phyloP scores from a whole-genome alignment of 352 stramenopile genomes.

The Phytophthora crassamura region DNA sequence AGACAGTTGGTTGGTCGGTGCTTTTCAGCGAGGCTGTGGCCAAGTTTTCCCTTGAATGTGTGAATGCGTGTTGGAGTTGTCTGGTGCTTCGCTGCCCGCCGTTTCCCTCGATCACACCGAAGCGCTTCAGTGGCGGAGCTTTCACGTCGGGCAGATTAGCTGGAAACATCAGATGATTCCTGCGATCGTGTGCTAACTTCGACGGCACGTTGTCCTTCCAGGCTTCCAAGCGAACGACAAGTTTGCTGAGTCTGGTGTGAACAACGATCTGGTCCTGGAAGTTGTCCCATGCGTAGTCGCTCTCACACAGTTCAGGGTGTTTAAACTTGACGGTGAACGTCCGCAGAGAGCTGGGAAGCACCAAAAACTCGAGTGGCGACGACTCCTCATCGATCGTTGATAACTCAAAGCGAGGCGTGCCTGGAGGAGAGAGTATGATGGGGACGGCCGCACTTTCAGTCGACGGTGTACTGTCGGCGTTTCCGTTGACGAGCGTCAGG shows the following conservation, averaged over 20 bases:
- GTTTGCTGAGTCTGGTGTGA: slow-evolving; percentile 59
- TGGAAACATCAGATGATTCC: slow-evolving; percentile 31
- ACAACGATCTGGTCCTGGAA: slow-evolving; percentile 77
- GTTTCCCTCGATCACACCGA: slow-evolving; percentile 57
- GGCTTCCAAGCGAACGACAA: slow-evolving; percentile 51
- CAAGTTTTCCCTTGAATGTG: neutral
- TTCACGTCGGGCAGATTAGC: slow-evolving; percentile 41
- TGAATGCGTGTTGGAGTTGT: neutral
- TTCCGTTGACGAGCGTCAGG: slow-evolving; percentile 19
- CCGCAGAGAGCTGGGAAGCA: slow-evolving; percentile 21
- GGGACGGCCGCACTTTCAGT: slow-evolving; percentile 28
- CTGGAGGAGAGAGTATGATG: slow-evolving; percentile 57
- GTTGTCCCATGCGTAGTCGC: slow-evolving; percentile 64
- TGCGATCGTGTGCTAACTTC: neutral
- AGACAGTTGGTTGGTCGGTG: neutral
- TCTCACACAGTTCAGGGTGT: slow-evolving; percentile 39
- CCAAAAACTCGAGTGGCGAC: slow-evolving; percentile 23
- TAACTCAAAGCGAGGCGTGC: slow-evolving; percentile 57
- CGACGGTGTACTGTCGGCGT: neutral
- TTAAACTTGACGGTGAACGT: slow-evolving; percentile 52
- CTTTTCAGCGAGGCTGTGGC: neutral
- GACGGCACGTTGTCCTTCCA: slow-evolving; percentile 18
- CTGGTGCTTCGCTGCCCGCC: neutral
- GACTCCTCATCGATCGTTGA: neutral
- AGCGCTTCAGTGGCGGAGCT: slow-evolving; percentile 60